Evolutionary conservation across 768 basidiomycete genomes (phyloP).

Genomic region (Pulveroboletus ravenelii): DNA sequence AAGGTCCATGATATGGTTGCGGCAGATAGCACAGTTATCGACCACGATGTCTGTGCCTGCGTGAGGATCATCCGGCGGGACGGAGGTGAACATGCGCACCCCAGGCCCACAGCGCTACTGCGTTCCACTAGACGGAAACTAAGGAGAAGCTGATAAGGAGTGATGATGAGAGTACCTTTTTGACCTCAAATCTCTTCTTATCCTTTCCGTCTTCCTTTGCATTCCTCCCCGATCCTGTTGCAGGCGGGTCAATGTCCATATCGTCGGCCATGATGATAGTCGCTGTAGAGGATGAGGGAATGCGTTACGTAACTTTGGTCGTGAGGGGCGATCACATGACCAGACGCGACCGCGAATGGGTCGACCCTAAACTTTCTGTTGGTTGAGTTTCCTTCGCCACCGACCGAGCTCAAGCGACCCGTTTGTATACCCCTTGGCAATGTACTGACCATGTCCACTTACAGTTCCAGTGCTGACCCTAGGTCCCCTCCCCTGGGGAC

Average conservation of each 20-base stretch:
- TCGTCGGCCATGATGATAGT: constrained; percentile 60
- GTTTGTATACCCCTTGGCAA: constrained; percentile 15
- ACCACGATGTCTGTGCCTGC: constrained; percentile 81
- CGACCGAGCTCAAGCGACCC: not conserved
- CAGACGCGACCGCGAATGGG: constrained; percentile 34
- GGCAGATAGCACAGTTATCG: constrained; percentile 99
- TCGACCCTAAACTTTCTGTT: constrained; percentile 36
- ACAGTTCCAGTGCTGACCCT: constrained; percentile 37
- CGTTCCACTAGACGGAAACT: constrained; percentile 77
- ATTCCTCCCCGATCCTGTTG: constrained; percentile 38
- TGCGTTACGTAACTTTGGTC: constrained; percentile 13
- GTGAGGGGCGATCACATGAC: constrained; percentile 30
- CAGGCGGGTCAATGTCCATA: constrained; percentile 63
- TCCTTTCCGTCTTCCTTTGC: constrained; percentile 54
- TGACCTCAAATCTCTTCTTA: constrained; percentile 94
- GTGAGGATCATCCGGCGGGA: constrained; percentile 9
- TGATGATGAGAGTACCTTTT: constrained; percentile 65
- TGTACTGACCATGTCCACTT: constrained; percentile 39
- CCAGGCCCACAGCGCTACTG: constrained; percentile 98
- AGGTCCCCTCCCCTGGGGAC: constrained; percentile 65
- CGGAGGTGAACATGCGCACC: constrained; percentile 44
- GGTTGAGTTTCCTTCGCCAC: constrained; percentile 30
- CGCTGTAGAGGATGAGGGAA: not conserved
- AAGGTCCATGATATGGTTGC: constrained; percentile 99
- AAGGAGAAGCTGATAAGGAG: not conserved